Base-by-base conservation (phyloP, 2,329 filamentous ascomycete species). In the Beauveria sp. region DNA sequence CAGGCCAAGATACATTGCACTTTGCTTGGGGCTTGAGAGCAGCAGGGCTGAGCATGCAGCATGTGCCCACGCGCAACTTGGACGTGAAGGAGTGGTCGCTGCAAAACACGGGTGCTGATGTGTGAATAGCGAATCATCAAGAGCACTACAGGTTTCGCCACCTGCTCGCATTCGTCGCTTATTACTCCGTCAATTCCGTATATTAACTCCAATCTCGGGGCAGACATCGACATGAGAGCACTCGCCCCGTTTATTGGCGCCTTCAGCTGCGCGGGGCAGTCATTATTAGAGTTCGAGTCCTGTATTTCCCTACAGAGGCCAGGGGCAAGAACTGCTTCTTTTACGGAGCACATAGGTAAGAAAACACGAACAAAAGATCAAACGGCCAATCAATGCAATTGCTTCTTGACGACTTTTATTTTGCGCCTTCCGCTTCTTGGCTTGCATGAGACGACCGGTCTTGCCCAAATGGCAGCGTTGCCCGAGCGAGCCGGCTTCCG, bases 241-340 rank as follows among this genome's bases (percentile, higher is more conserved):
- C 34, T 37, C 34, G 34, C 34, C 12, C 12, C 34, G 12, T 37
- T 37, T 37, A 37, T 37, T 37, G 34, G 34, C 12, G 34, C 12
- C 26, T 52, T 52, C 50, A 52, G 50, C 50, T 52, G 50, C 50
- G 50, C 50, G 50, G 50, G 50, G 50, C 50, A n/a, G 44, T 52
- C 28, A 37, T 18, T n/a, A 8, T 37, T 37, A 30, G 50, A 22
- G 30, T 30, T 52, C 7, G 30, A 34, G 30, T 34, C 30, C 30
- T 34, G 12, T 5, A 37, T 37, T 5, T 37, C 14, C 12, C 5
- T 37, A 37, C 34, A 37, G 12, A 37, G 34, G 34, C 34, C 16
- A 37, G 34, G 34, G 34, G 34, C 14, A 16, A 37, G 34, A 37
- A 37, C 34, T 16, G 12, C 5, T 37, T 37, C 34, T 37, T 37